Evolutionary conservation across 805 yeast species (phyloP), one percentile per base, ranked within the genome.

Genomic region (Zygosaccharomyces pseudorouxii): DNA sequence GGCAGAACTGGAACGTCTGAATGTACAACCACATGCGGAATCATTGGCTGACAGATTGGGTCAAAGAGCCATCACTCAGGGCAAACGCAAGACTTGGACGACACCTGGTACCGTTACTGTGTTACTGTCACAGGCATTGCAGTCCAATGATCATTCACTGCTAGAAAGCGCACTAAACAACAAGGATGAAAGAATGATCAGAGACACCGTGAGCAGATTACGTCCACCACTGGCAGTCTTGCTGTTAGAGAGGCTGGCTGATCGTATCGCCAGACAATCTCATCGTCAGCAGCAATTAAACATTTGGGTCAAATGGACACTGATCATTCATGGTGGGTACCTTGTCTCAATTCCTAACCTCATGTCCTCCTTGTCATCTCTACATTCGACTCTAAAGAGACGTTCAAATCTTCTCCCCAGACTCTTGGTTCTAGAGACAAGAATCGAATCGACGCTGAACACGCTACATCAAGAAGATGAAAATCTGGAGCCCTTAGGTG

Each of bases 281-380:
- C 72, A 76, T 49, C 71, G 84, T 43, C 76, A 73, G 54, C 77
- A 76, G 4, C 73, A 74, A 42, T 68, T 74, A 49, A 76, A 79
- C 36, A 68, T 79, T 4, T 93, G 98, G 98, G 80, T 92, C 47
- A 86, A 88, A 65, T 89, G 95, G 90, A 72, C 89, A 22, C 72
- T 93, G 60, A 76, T 92, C 38, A 73, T 81, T 4, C 95, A 89
- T 64, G 98, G 97, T 40, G 88, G 87, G 1, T 77, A 82, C 54
- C 71, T 74, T 44, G 69, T 68, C 33, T 61, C 67, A 35, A 62
- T 71, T 33, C 72, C 73, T 48, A 72, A 80, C 47, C 73, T 82
- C 48, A 71, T 80, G 46, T 78, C 74, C 33, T 71, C 81, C 19
- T 70, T 89, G 50, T 79, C 84, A 9, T 71, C 81, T 1, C 68